Evolutionary conservation across 306 rosid species (phyloP), one percentile per base, ranked within the genome.

Genomic region (Morella rubra): DNA sequence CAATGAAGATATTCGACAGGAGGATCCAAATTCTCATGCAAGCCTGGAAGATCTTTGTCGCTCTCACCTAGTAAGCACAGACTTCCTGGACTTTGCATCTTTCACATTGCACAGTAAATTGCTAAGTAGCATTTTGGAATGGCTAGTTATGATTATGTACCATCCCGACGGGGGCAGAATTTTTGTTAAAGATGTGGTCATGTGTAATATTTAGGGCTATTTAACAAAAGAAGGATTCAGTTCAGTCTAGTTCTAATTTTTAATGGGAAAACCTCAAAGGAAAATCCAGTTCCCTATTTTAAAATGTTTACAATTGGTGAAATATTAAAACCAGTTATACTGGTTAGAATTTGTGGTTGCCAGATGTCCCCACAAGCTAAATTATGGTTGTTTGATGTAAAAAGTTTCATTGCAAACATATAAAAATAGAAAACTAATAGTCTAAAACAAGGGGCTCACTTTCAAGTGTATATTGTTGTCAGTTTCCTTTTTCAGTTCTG

Each of bases 11-110:
- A 72, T 80, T 44, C 87, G 81, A 78, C 70, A 76, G 66, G 87
- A 85, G 46, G 79, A 69, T 88, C 84, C 88, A 53, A 79, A 86
- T 80, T 83, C 92, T 79, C 92, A 85, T 71, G 73, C 81, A 83
- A 91, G 85, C 80, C 76, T 91, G 75, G 98, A 92, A 91, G 98
- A 92, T 76, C 91, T 95, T 13, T 95, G 99, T 78, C 97, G 96
- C 77, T 92, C 96, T 89, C 99, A 95, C 86, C 88, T 95, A 72
- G 99, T 95, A 86, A 84, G 93, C 79, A 45, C 41, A 40, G 41
- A 53, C 16, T 45, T 72, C 12, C 19, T 11, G 11, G 49, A 76
- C 69, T 73, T 58, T 56, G 73, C 58, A 9, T 60, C 73, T 67
- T 40, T 47, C 27, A 76, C 54, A 19, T 69, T 49, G 52, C 67